Percentiles rank a stretch among this genome's conserved stretches.
Evolutionary conservation across 306 rosid species (phyloP).

Genomic region (Cicer bijugum): DNA sequence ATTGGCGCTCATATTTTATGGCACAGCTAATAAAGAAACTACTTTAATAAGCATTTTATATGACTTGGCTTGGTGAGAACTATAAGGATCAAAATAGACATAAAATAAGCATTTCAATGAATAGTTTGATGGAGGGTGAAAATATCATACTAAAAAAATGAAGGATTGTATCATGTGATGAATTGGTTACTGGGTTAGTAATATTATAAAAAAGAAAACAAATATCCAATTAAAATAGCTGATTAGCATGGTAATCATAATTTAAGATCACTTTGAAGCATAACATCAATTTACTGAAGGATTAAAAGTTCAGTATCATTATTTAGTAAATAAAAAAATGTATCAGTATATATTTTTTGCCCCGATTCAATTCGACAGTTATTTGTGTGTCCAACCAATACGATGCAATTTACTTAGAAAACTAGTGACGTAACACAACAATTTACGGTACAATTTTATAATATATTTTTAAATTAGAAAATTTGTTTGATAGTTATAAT

Average conservation of each 20-base stretch:
- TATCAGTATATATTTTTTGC: no score
- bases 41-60: neutral
- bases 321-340: no score
- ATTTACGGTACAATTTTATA: neutral
- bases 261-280: neutral
- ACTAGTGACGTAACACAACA: slow-evolving; percentile 8
- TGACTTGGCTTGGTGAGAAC: slow-evolving; percentile 22
- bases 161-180: neutral
- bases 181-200: neutral
- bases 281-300: neutral
- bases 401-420: neutral
- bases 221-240: neutral
- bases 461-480: neutral
- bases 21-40: neutral
- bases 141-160: neutral
- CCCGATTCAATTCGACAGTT: no score
- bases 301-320: neutral
- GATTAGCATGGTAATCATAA: neutral
- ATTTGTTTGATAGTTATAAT: no score
- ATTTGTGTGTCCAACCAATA: neutral
- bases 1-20: neutral
- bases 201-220: neutral
- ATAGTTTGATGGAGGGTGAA: neutral
- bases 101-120: neutral
- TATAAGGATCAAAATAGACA: neutral